These are phyloP conservation scores for Scheffersomyces stambukii DNA, from an alignment of 1,139 yeast genomes.

Conservation along the genomic window DNA sequence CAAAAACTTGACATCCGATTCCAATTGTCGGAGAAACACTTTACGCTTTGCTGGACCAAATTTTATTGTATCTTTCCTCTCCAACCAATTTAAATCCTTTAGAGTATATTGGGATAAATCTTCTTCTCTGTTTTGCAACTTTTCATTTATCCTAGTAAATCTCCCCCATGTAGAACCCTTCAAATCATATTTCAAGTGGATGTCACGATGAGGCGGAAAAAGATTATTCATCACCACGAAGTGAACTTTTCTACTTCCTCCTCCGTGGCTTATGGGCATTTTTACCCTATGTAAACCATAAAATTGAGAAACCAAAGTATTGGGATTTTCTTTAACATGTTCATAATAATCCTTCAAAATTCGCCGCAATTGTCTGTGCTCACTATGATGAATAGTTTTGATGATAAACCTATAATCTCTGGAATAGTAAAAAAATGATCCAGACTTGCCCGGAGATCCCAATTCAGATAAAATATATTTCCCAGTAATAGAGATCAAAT, in stretches of 20 bases:
- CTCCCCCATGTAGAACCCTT: conserved; percentile 95
- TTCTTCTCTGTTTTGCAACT: conserved; percentile 5
- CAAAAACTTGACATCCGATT: conserved; percentile 68
- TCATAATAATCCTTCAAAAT: conserved; percentile 73
- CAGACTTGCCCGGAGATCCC: conserved; percentile 96
- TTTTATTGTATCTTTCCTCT: conserved; percentile 54
- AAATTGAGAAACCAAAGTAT: conserved; percentile 86
- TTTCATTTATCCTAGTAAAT: conserved; percentile 37
- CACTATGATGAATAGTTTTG: conserved; percentile 92
- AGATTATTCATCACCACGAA: conserved; percentile 95
- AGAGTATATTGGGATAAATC: conserved; percentile 43
- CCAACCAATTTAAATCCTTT: conserved; percentile 88
- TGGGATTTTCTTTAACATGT: conserved; percentile 81
- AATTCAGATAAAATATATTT: conserved; percentile 88
- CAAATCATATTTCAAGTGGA: conserved; percentile 82
- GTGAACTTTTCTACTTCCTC: conserved; percentile 73
- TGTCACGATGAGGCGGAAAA: conserved; percentile 90
- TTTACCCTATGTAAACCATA: conserved; percentile 94
- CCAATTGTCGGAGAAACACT: conserved; percentile 64
- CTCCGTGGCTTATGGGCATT: conserved; percentile 54
- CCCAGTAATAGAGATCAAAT: conserved; percentile 85
- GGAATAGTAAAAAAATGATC: conserved; percentile 92
- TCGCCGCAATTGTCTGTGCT: conserved; percentile 76
- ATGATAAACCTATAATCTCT: conserved; percentile 91
- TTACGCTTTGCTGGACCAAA: conserved; percentile 69